Conservation (phyloP, 1,284 basidiomycete species). For the Jaminaea rosea region DNA sequence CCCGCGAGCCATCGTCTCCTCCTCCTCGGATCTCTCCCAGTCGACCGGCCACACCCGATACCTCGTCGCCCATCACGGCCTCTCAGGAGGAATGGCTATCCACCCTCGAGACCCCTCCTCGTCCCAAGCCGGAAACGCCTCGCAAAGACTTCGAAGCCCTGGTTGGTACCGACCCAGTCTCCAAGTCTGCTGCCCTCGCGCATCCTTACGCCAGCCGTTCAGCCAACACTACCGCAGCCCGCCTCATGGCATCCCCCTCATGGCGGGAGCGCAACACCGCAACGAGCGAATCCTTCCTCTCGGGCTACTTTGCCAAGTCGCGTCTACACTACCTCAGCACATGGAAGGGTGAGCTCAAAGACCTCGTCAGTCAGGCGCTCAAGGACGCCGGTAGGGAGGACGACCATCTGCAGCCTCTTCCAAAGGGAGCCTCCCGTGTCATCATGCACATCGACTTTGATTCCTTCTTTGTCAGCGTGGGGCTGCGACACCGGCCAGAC, state of each 20-base stretch:
- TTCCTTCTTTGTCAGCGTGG: slow-evolving; percentile 72
- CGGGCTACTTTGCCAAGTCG: slow-evolving; percentile 81
- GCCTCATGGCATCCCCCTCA: slow-evolving; percentile 26
- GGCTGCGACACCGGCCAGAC: slow-evolving; percentile 30
- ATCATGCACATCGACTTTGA: slow-evolving; percentile 59
- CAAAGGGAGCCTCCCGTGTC: slow-evolving; percentile 44
- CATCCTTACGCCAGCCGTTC: slow-evolving; percentile 20
- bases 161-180: slow-evolving; percentile 21
- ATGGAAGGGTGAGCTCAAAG: slow-evolving; percentile 82
- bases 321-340: slow-evolving; percentile 81
- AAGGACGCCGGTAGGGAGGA: slow-evolving; percentile 62
- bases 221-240: slow-evolving; percentile 29
- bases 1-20: slow-evolving; percentile 5
- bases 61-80: neutral
- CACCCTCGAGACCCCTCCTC: slow-evolving; percentile 5
- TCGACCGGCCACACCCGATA: slow-evolving; percentile 16
- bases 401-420: slow-evolving; percentile 50
- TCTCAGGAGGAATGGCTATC: slow-evolving; percentile 1
- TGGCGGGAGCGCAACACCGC: slow-evolving; percentile 85
- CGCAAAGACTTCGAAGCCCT: slow-evolving; percentile 11
- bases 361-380: slow-evolving; percentile 57
- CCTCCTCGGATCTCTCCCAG: too few species aligned
- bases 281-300: slow-evolving; percentile 70
- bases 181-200: slow-evolving; percentile 12
- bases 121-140: slow-evolving; percentile 11